Percentiles rank a stretch among this genome's conserved stretches.
These are phyloP conservation scores for Podospora appendiculata DNA, from an alignment of 495 filamentous ascomycete genomes.

Conservation along the genomic window DNA sequence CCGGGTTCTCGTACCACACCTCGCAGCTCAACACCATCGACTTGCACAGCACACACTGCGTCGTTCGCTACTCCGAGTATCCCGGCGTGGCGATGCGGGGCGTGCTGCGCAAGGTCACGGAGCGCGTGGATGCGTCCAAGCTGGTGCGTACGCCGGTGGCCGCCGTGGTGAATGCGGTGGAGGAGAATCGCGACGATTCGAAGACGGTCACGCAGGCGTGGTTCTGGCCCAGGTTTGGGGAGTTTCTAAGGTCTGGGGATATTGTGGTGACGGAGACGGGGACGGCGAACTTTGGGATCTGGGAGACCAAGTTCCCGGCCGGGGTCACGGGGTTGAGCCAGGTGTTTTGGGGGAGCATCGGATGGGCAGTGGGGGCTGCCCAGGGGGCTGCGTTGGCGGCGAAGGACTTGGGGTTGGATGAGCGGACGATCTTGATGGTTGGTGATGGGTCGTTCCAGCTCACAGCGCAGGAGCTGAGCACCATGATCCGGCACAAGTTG, in stretches of 20 bases:
- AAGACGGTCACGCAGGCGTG: constrained; percentile 69
- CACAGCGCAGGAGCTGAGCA: constrained; percentile 78
- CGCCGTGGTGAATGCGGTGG: constrained; percentile 49
- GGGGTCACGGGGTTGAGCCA: constrained; percentile 72
- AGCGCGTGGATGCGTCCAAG: constrained; percentile 50
- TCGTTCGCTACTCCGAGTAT: constrained; percentile 74
- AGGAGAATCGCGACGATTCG: constrained; percentile 42
- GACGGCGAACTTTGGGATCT: constrained; percentile 84
- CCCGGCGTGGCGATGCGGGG: constrained; percentile 79
- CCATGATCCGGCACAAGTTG: constrained; percentile 71
- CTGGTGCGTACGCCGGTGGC: constrained; percentile 39
- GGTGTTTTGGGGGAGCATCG: constrained; percentile 85
- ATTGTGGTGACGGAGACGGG: constrained; percentile 85
- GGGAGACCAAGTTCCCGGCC: constrained; percentile 75
- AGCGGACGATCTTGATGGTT: constrained; percentile 73
- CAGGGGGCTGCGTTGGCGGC: constrained; percentile 69
- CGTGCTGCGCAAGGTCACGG: constrained; percentile 67
- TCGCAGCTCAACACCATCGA: constrained; percentile 80
- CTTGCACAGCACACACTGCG: constrained; percentile 71
- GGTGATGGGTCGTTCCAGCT: constrained; percentile 85
- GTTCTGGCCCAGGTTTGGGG: constrained; percentile 76
- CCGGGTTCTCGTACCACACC: constrained; percentile 80
- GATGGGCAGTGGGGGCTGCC: constrained; percentile 69
- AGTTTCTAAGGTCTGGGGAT: constrained; percentile 69
- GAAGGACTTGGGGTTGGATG: constrained; percentile 45